Evolutionary conservation across 1,284 basidiomycete species (phyloP).

Genomic region (Neotropicomus parvogracilis): DNA sequence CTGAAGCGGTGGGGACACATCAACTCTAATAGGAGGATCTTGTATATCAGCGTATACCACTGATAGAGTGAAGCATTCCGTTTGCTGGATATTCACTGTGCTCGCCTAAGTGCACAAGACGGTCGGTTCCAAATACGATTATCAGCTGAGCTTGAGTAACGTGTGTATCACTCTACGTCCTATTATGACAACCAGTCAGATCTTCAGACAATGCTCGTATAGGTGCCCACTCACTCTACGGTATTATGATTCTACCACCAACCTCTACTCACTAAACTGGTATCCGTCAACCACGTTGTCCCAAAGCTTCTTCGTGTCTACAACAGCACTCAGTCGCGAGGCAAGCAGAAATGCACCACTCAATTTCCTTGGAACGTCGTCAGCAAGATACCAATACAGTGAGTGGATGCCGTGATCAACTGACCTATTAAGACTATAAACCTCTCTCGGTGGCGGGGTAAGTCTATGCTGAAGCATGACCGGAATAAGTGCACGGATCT

Average conservation of each 20-base stretch:
- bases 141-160: conserved; percentile 4
- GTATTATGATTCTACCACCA: neutral
- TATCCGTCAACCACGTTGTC: conserved; percentile 50
- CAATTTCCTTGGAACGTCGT: conserved; percentile 60
- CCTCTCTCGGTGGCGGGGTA: conserved; percentile 91
- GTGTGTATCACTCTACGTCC: neutral
- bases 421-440: conserved; percentile 88
- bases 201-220: neutral
- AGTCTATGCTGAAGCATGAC: conserved; percentile 87
- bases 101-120: too few species aligned
- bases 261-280: conserved; percentile 14
- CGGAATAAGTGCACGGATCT: conserved; percentile 82
- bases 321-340: conserved; percentile 71
- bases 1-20: neutral
- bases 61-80: too few species aligned
- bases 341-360: conserved; percentile 93
- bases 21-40: neutral
- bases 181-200: neutral
- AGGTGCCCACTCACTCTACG: conserved; percentile 5
- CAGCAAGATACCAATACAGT: neutral
- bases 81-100: too few species aligned
- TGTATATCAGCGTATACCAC: too few species aligned
- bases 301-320: conserved; percentile 74
- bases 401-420: conserved; percentile 13
- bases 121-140: neutral